These are phyloP conservation scores for Cotoneaster glaucophyllus DNA, from an alignment of 306 rosid genomes.

Conservation along the genomic window DNA sequence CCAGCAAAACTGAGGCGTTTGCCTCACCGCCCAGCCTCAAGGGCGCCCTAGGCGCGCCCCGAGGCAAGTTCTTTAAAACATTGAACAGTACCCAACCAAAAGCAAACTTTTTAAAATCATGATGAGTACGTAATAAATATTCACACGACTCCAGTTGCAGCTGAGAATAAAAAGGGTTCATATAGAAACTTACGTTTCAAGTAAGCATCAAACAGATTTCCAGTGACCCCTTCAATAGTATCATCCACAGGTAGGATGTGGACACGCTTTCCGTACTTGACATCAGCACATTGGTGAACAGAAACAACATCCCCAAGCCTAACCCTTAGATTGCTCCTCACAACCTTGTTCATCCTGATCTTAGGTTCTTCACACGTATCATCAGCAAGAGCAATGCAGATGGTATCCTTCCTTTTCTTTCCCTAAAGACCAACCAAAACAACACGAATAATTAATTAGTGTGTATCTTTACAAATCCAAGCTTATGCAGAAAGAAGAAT, in stretches of 20 bases:
- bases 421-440: conserved; percentile 44
- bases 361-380: conserved; percentile 83
- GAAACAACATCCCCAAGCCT: conserved; percentile 96
- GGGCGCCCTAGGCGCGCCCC: too few species aligned
- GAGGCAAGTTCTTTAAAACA: too few species aligned
- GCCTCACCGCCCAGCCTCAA: too few species aligned
- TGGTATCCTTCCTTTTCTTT: conserved; percentile 79
- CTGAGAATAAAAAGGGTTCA: neutral
- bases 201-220: conserved; percentile 78
- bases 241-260: conserved; percentile 93
- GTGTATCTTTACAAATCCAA: neutral
- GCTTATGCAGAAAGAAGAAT: neutral
- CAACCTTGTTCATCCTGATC: conserved; percentile 94
- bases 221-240: conserved; percentile 89
- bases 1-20: too few species aligned
- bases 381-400: conserved; percentile 92
- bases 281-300: conserved; percentile 88
- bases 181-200: conserved; percentile 64
- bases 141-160: neutral
- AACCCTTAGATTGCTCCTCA: conserved; percentile 84
- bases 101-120: neutral
- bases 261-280: conserved; percentile 86
- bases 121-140: neutral
- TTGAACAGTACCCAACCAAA: neutral
- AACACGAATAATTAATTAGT: neutral